phyloP scores from a whole-genome alignment of 1,284 basidiomycete genomes.

The Heliocybe sulcata region DNA sequence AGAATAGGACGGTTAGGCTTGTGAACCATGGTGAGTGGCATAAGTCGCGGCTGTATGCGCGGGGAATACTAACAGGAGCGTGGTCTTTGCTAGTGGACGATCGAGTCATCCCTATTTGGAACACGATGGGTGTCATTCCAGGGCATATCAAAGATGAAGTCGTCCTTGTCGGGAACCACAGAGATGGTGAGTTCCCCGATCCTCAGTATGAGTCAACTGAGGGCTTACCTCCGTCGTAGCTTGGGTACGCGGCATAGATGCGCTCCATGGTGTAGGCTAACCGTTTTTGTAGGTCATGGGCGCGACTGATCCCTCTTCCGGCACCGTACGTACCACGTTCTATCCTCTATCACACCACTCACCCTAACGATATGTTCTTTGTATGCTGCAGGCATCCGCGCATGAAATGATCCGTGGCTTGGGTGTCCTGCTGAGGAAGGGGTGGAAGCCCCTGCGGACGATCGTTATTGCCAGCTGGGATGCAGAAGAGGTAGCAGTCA shows the following conservation, averaged over 20 bases:
- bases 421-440: constrained; percentile 60
- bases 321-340: not conserved
- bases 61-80: constrained; percentile 5
- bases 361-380: not conserved
- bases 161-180: constrained; percentile 80
- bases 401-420: constrained; percentile 83
- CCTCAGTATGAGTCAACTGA: not conserved
- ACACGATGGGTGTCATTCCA: constrained; percentile 86
- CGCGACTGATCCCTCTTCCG: constrained; percentile 65
- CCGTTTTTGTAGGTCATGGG: constrained; percentile 50
- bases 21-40: constrained; percentile 51
- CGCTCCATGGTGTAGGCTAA: not conserved
- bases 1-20: constrained; percentile 41
- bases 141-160: constrained; percentile 86
- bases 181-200: constrained; percentile 54
- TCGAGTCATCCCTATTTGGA: constrained; percentile 81
- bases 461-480: constrained; percentile 92
- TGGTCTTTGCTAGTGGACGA: constrained; percentile 45
- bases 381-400: constrained; percentile 52
- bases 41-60: constrained; percentile 2
- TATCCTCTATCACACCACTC: not conserved
- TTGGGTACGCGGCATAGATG: not conserved
- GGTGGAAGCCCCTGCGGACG: constrained; percentile 88
- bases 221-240: not conserved
- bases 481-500: constrained; percentile 68